A percentile compares a stretch with the other conserved stretches of the same genome.
Conservation (phyloP, 1,139 yeast genomes). For the Arxiozyma bovina region DNA sequence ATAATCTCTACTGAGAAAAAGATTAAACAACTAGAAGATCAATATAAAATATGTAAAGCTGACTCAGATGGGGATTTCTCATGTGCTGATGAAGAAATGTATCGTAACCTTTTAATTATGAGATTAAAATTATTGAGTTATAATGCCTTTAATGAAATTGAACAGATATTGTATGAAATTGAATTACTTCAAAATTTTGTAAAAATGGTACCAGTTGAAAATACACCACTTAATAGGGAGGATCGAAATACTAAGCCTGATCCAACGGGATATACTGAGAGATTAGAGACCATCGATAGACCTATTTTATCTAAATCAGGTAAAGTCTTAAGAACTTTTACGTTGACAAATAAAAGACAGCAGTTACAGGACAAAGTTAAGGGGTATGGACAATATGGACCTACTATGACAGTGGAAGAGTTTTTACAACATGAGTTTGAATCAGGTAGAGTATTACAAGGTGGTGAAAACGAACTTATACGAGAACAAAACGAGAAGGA, state of each 20-base stretch:
- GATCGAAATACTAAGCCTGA: slow-evolving; percentile 15
- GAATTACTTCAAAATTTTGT: slow-evolving; percentile 28
- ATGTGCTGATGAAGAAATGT: slow-evolving; percentile 48
- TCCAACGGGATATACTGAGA: slow-evolving; percentile 44
- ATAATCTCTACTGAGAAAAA: slow-evolving; percentile 48
- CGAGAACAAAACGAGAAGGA: slow-evolving; percentile 16
- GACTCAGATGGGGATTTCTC: slow-evolving; percentile 25
- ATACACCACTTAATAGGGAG: slow-evolving; percentile 10
- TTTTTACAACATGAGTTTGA: slow-evolving; percentile 76
- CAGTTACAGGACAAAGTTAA: slow-evolving; percentile 56
- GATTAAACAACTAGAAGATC: slow-evolving; percentile 34
- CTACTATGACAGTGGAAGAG: slow-evolving; percentile 93
- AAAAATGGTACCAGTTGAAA: slow-evolving; percentile 11
- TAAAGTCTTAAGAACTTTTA: slow-evolving; percentile 75
- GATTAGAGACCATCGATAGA: slow-evolving; percentile 39
- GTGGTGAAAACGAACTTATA: slow-evolving; percentile 37
- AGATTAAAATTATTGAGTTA: slow-evolving; percentile 47
- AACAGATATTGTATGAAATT: slow-evolving; percentile 36
- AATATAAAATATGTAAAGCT: slow-evolving; percentile 19
- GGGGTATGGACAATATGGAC: slow-evolving; percentile 89
- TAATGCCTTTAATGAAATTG: slow-evolving; percentile 40
- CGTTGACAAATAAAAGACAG: slow-evolving; percentile 54
- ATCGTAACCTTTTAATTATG: slow-evolving; percentile 46
- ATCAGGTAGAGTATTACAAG: slow-evolving; percentile 48
- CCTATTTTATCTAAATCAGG: slow-evolving; percentile 49